Evolutionary conservation across 1,284 basidiomycete species (phyloP), one percentile per base, ranked within the genome.

Genomic region (Ganoderma multipileum): DNA sequence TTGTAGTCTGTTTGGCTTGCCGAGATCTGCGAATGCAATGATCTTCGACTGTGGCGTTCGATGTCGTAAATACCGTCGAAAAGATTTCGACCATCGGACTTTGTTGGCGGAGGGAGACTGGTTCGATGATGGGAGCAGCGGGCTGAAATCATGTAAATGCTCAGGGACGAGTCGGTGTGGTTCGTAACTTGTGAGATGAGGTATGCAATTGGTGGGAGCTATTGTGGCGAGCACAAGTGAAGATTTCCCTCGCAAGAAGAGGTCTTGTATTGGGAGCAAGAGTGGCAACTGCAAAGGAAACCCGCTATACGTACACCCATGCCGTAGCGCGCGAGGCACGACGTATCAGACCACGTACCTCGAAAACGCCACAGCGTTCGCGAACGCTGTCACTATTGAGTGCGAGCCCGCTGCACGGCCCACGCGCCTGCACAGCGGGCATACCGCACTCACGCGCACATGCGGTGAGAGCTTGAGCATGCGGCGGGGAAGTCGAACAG

Each of bases 341-440:
- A 52, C 6, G 47, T n/a, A 36, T 38, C 55, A 36, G 55, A 52
- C 26, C n/a, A 23, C 33, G 18, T 36, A 33, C 33, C 44, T 47
- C 44, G 61, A 62, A 50, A 50, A 50, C 61, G 61, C 61, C 61
- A 62, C 61, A 30, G 39, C 36, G 28, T 62, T 50, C 61, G 61
- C 44, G 61, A 47, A 62, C 44, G n/a, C 41, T 14, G 28, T 28
- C 16, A 38, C 33, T 58, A 23, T 38, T 38, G 33, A 58, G 11
- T 58, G 55, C 36, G 55, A 23, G 18, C 55, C 18, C 55, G 18
- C 36, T 38, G 55, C 55, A 1, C 55, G 7, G 20, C n/a, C 52
- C 28, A 55, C 28, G 52, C 52, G 28, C 28, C 14, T 28, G 30
- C 33, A 11, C 55, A n/a, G 55, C 28, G 20, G 30, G 58, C 58